Evolutionary conservation across 352 stramenopile species (phyloP), one percentile per base, ranked within the genome.

Genomic region (Globisporangium paroecandrum): DNA sequence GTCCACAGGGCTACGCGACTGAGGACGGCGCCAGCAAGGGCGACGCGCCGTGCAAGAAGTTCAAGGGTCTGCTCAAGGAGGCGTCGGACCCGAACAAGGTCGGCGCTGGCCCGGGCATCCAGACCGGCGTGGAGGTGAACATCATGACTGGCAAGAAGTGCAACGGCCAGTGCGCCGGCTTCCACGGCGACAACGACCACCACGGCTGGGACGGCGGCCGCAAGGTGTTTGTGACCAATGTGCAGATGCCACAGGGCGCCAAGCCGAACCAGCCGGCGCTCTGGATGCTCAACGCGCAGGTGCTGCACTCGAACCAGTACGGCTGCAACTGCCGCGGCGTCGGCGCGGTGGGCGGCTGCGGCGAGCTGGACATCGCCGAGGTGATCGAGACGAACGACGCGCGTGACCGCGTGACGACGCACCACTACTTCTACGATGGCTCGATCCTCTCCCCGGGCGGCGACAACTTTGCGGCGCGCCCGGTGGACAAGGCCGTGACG

Each of bases 281-380:
- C 66, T 92, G 84, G 84, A 86, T 90, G 73, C 76, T 92, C 13
- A 90, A 90, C 66, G 81, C 82, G 24, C 84, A 90, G 74, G 76
- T 90, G 18, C 60, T 92, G 1, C 82, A 78, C 57, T 76, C 78
- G 7, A 83, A 78, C 71, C 83, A 92, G 73, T 92, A 92, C 66
- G 73, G 77, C 54, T 90, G 84, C 79, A 92, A 90, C 72, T 92
- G 84, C 76, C 84, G 84, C 60, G 77, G 80, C 47, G 76, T 75
- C 18, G 81, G 80, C 0, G 64, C 69, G 2, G 71, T 72, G 12
- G 84, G 84, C 60, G 84, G 82, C 68, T 92, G 84, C 64, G 84
- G 84, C 64, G 84, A 92, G 51, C 77, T 91, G 20, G 83, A 90
- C 63, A 80, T 90, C 24, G 83, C 83, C 32, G 83, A 91, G 64